Base-by-base conservation (phyloP, 495 filamentous ascomycete species). In the Cladorrhinum samala region DNA sequence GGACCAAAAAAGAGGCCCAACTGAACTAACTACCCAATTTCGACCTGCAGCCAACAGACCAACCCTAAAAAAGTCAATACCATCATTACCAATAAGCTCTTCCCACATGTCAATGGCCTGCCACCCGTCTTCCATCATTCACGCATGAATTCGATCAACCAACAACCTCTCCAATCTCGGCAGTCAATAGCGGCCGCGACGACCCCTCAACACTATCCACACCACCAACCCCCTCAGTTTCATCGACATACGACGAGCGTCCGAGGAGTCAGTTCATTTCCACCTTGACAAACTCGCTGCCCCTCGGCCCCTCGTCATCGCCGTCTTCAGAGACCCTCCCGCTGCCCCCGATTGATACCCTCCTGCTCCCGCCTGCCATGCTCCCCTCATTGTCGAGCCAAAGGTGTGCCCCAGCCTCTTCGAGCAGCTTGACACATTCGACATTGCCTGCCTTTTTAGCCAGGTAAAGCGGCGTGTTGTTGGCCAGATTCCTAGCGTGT, bases 401-500 rank as follows among this genome's bases (percentile, higher is more conserved):
- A 5, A 70, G 60, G 30, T 69, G 66, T 4, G 66, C 69, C 14
- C 69, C 69, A 0, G 69, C 69, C 46, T 67, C 59, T 30, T 46
- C 65, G 7, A 96, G 69, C 56, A 95, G 66, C 37, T 68, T 56
- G 4, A 87, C 84, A 61, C 86, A 79, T 50, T 83, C 83, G 1
- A 69, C 68, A 39, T 71, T 74, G 1, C 74, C 71, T 49, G 68
- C 65, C 59, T 73, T 78, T 56, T 83, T 81, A 5, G 89, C 88
- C 25, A 92, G 72, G 66, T 85, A 91, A 45, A 95, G 73, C 33
- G 92, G 89, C 43, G 91, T 95, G 61, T 87, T 85, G 50, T 88
- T 84, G 20, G 81, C 82, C 17, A 81, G 76, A 67, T 96, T 96
- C 39, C 92, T 81, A 18, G 88, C 69, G 67, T 96, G 91, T 13